phyloP scores from a whole-genome alignment of 345 rosid genomes.

The Anacardium occidentale region DNA sequence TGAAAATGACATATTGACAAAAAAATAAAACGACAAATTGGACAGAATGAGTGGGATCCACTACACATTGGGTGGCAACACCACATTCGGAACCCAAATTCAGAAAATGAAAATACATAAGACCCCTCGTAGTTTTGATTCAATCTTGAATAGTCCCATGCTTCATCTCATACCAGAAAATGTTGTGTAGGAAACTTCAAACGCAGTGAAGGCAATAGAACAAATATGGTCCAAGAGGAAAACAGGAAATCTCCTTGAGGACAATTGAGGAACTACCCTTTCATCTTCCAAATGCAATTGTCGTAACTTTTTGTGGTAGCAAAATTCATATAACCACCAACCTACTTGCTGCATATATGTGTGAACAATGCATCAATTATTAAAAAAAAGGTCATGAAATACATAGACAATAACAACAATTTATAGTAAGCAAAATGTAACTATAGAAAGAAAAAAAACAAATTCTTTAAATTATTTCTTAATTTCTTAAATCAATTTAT shows the following conservation, averaged over 20 bases:
- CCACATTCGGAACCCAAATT: neutral
- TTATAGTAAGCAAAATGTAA: neutral
- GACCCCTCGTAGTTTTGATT: neutral
- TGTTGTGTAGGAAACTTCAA: neutral
- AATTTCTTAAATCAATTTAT: neutral
- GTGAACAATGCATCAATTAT: neutral
- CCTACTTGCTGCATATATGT: constrained; percentile 79
- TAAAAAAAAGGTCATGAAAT: neutral
- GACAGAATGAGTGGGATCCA: neutral
- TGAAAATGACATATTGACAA: neutral
- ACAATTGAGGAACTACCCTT: constrained; percentile 41
- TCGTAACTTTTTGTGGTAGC: constrained; percentile 54
- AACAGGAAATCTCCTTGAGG: neutral
- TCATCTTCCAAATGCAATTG: constrained; percentile 77
- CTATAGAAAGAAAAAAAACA: constrained; percentile 4
- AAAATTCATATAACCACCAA: constrained; percentile 98
- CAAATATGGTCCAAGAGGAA: neutral
- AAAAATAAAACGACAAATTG: no score
- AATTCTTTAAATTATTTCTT: neutral
- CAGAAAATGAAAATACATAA: neutral
- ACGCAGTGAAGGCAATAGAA: neutral
- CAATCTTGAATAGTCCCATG: neutral
- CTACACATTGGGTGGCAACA: neutral
- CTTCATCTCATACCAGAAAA: constrained; percentile 1
- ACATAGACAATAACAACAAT: neutral